Evolutionary conservation across 257 asterid species (phyloP).

Genomic region (Fraxinus cuspidata): DNA sequence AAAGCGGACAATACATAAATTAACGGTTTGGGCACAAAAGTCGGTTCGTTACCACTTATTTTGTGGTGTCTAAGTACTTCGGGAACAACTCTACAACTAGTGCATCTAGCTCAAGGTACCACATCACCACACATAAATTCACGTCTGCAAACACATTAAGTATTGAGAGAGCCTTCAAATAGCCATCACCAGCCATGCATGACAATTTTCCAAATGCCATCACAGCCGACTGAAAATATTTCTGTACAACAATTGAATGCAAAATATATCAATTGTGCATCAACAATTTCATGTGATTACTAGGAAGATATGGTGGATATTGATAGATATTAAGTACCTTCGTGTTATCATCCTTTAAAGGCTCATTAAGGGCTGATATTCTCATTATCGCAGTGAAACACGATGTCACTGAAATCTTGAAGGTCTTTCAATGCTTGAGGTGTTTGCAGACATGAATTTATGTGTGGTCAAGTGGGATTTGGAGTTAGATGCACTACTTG

Average conservation of each 20-base stretch:
- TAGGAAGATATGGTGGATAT: background rate
- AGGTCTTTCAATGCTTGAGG: constrained; percentile 35
- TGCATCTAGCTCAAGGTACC: constrained; percentile 38
- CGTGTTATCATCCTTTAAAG: constrained; percentile 24
- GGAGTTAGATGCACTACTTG: constrained; percentile 32
- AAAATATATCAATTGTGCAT: background rate
- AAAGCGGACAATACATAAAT: too few relatives aligned
- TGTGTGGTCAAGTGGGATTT: constrained; percentile 36
- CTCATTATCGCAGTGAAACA: constrained; percentile 23
- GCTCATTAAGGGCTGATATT: constrained; percentile 28
- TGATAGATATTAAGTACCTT: constrained; percentile 25
- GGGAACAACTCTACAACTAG: constrained; percentile 30
- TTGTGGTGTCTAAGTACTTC: constrained; percentile 27
- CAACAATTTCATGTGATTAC: background rate
- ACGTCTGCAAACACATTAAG: constrained; percentile 36
- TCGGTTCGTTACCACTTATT: constrained; percentile 19
- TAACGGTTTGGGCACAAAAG: too few relatives aligned
- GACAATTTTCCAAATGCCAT: constrained; percentile 35
- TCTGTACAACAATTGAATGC: constrained; percentile 26
- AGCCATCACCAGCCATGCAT: constrained; percentile 27
- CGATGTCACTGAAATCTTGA: constrained; percentile 23
- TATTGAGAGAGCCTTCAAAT: constrained; percentile 37
- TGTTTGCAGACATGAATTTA: constrained; percentile 34
- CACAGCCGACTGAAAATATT: constrained; percentile 29
- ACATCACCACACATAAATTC: constrained; percentile 33